These are phyloP conservation scores for Wickerhamiella occidentalis DNA, from an alignment of 805 yeast species.

Conservation along the genomic window DNA sequence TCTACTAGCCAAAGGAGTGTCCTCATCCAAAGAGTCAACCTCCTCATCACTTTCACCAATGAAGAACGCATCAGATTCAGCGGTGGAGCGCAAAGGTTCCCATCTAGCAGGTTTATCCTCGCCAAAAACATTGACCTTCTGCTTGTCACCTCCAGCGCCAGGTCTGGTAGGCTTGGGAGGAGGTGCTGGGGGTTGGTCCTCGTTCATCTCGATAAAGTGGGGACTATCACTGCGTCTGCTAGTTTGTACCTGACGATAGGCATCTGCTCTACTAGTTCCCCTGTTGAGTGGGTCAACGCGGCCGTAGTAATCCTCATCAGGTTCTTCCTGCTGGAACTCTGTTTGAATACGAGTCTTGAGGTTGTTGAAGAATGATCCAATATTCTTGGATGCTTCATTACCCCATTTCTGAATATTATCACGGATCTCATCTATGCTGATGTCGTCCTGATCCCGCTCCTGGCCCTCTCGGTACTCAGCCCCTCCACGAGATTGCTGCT, in stretches of 20 bases:
- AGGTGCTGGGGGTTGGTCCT: conserved; percentile 6
- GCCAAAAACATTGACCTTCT: conserved; percentile 22
- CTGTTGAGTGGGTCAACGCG: conserved; percentile 10
- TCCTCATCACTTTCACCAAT: conserved; percentile 25
- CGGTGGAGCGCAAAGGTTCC: conserved; percentile 17
- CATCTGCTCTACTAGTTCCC: conserved; percentile 8
- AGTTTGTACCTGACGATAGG: conserved; percentile 15
- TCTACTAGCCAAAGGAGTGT: conserved; percentile 2
- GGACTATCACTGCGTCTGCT: background rate
- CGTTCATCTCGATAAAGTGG: conserved; percentile 4
- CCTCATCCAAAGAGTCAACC: conserved; percentile 14
- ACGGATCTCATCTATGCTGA: conserved; percentile 14
- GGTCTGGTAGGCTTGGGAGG: conserved; percentile 15
- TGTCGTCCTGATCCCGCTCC: conserved; percentile 4
- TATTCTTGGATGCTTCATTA: conserved; percentile 18
- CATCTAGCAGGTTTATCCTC: conserved; percentile 16
- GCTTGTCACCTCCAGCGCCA: background rate
- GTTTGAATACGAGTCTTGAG: conserved; percentile 18
- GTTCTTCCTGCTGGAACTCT: conserved; percentile 19
- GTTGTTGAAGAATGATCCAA: conserved; percentile 19
- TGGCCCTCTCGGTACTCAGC: background rate
- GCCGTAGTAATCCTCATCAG: conserved; percentile 19
- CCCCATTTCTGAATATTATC: conserved; percentile 18
- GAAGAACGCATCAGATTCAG: conserved; percentile 21
- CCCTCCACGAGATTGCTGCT: background rate